phyloP scores from a whole-genome alignment of 2,329 filamentous ascomycete species.

The Oidium heveae region DNA sequence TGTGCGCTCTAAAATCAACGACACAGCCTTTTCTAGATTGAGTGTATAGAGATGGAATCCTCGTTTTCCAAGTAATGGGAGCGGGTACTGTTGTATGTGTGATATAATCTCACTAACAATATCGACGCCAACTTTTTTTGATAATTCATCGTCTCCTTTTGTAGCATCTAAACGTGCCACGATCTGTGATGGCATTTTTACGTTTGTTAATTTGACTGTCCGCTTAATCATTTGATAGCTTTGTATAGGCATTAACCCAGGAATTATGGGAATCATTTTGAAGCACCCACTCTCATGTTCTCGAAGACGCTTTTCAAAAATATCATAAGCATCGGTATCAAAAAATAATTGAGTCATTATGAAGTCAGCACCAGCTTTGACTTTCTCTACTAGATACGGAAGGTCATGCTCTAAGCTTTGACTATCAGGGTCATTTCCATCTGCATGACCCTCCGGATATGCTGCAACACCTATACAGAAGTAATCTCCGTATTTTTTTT shows the following conservation, averaged over 20 bases:
- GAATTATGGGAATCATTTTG: constrained; percentile 69
- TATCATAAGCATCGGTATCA: constrained; percentile 57
- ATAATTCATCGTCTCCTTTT: constrained; percentile 55
- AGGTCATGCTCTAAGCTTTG: constrained; percentile 56
- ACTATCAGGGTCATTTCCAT: constrained; percentile 55
- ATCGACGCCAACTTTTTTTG: constrained; percentile 57
- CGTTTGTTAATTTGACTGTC: constrained; percentile 85
- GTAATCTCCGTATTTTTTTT: constrained; percentile 65
- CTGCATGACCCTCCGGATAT: constrained; percentile 86
- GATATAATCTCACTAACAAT: constrained; percentile 68
- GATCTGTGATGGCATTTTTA: constrained; percentile 47
- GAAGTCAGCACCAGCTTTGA: constrained; percentile 77
- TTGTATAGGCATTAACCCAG: constrained; percentile 92
- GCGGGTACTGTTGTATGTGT: constrained; percentile 39
- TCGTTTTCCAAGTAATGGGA: constrained; percentile 29
- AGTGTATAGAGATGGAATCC: constrained; percentile 97
- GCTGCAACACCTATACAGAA: constrained; percentile 89
- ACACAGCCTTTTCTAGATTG: constrained; percentile 87
- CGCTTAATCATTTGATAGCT: constrained; percentile 88
- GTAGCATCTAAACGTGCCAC: constrained; percentile 45
- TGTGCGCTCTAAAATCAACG: constrained; percentile 70
- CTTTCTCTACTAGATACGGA: constrained; percentile 75
- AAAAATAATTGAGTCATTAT: constrained; percentile 98
- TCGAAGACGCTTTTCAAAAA: constrained; percentile 53
- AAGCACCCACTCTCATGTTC: constrained; percentile 68